A percentile compares a stretch with the other conserved stretches of the same genome.
These are phyloP conservation scores for Guadua angustifolia DNA, from an alignment of 176 grass and related monocot genomes.

Conservation along the genomic window DNA sequence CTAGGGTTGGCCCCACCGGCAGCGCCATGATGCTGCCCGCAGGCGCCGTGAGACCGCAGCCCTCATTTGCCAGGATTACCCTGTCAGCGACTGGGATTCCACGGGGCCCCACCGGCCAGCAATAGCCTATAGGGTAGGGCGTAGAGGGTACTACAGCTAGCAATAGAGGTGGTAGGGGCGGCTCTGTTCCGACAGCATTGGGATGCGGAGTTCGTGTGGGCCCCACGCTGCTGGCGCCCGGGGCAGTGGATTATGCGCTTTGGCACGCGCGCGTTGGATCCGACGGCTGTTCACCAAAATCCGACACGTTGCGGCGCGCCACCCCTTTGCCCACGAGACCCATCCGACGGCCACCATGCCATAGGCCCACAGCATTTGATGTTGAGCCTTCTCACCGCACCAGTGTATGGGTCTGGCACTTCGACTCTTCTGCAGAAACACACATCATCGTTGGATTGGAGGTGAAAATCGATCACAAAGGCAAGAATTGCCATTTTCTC, in stretches of 20 bases:
- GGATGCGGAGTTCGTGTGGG: neutral
- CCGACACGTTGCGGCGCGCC: conserved; percentile 8
- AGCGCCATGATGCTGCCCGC: neutral
- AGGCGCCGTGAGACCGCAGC: neutral
- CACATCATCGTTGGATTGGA: neutral
- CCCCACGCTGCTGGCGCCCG: neutral
- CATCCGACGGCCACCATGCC: conserved; percentile 1
- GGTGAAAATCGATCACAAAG: neutral
- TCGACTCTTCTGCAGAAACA: neutral
- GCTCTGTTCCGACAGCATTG: conserved; percentile 6
- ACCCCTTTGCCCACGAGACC: neutral
- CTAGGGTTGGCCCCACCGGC: conserved; percentile 15
- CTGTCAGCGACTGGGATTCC: neutral
- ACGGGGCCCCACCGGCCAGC: neutral
- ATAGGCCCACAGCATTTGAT: neutral
- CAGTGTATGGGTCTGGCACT: neutral
- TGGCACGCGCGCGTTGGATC: conserved; percentile 43
- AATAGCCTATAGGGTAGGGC: neutral
- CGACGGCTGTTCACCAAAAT: conserved; percentile 43
- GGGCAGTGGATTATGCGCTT: conserved; percentile 36
- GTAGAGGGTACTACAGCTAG: neutral
- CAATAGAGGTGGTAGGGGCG: neutral
- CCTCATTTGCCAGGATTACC: neutral
- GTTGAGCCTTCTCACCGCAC: neutral
- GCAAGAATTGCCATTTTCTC: neutral